phyloP scores from a whole-genome alignment of 305 asterid species.

The Ajuga reptans region DNA sequence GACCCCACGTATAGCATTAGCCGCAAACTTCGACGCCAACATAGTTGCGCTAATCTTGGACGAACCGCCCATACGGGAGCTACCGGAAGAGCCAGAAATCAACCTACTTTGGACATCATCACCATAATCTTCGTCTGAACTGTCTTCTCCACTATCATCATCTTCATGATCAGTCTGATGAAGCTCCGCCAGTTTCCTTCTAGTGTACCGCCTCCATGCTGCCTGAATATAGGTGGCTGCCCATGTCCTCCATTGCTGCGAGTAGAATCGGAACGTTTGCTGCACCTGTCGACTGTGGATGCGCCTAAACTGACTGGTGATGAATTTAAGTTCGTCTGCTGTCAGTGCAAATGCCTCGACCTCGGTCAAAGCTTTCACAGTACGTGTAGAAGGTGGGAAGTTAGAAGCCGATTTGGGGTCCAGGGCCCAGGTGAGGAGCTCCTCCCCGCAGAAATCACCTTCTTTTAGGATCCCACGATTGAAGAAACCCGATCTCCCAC shows the following conservation, averaged over 20 bases:
- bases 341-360: conserved; percentile 93
- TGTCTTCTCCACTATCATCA: conserved; percentile 31
- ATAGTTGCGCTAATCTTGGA: conserved; percentile 43
- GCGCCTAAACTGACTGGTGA: conserved; percentile 77
- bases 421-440: conserved; percentile 95
- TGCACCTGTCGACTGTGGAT: conserved; percentile 90
- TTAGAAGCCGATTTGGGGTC: conserved; percentile 81
- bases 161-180: conserved; percentile 39
- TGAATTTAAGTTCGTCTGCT: conserved; percentile 82
- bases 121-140: conserved; percentile 18
- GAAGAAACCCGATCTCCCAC: conserved; percentile 92
- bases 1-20: conserved; percentile 62
- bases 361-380: conserved; percentile 82
- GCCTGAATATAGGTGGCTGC: conserved; percentile 92
- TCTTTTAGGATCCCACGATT: conserved; percentile 71
- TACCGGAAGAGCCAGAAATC: conserved; percentile 26
- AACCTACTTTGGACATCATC: conserved; percentile 31
- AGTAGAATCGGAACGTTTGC: conserved; percentile 84
- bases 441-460: conserved; percentile 95
- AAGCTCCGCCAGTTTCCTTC: conserved; percentile 58
- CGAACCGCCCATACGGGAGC: conserved; percentile 25
- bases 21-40: conserved; percentile 69
- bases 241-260: conserved; percentile 99
- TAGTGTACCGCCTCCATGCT: conserved; percentile 64
- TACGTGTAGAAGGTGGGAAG: conserved; percentile 86